phyloP scores from a whole-genome alignment of 768 basidiomycete species.

The Trametes punicea region DNA sequence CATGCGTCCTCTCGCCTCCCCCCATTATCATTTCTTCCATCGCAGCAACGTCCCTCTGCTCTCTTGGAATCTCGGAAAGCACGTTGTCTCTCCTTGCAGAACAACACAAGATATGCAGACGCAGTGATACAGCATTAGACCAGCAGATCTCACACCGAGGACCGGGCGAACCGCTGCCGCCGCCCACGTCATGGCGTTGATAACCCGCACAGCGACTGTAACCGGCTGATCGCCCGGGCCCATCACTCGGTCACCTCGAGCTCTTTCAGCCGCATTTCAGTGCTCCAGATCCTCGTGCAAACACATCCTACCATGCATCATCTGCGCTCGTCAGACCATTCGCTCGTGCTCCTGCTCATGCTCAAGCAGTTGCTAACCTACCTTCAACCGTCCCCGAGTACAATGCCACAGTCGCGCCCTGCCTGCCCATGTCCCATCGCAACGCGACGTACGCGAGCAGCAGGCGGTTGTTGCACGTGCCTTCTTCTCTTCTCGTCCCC shows the following conservation, averaged over 20 bases:
- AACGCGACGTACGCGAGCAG: background rate
- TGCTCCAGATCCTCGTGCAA: background rate
- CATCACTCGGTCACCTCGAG: background rate
- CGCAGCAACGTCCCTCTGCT: background rate
- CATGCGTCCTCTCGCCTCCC: background rate
- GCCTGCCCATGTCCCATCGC: background rate
- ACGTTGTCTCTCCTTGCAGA: conserved; percentile 3
- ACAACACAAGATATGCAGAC: background rate
- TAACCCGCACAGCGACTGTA: conserved; percentile 7
- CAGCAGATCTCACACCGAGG: background rate
- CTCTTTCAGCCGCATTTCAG: background rate
- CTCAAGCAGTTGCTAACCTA: conserved; percentile 7
- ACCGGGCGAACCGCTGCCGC: background rate
- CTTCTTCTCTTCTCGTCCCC: conserved; percentile 5
- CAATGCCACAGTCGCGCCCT: background rate
- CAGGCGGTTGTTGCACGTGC: background rate
- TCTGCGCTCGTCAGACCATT: background rate
- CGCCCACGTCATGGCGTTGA: conserved; percentile 18
- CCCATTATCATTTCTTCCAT: background rate
- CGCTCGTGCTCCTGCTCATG: background rate
- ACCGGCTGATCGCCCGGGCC: conserved; percentile 5
- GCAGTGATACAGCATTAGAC: background rate
- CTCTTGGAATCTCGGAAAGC: background rate
- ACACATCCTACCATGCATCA: background rate
- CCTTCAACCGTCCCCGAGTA: background rate